Evolutionary conservation across 2,329 filamentous ascomycete species (phyloP).

Genomic region (Coniochaeta hoffmannii): DNA sequence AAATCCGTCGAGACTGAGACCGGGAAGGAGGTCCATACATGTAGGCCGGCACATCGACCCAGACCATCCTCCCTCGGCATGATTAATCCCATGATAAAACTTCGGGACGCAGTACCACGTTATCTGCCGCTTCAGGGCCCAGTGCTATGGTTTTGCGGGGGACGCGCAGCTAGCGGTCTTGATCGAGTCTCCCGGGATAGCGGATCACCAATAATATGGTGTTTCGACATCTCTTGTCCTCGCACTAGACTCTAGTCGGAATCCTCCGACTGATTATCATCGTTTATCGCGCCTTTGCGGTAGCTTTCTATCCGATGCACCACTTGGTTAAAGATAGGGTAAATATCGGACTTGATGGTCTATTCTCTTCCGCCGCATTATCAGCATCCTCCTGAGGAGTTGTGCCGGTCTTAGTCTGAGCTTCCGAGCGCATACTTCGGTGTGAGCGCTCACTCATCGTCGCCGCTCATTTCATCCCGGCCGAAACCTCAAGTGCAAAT

Average conservation of each 20-base stretch:
- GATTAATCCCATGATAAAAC: background rate
- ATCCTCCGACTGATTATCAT: background rate
- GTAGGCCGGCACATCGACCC: background rate
- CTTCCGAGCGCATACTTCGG: background rate
- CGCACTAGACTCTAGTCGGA: background rate
- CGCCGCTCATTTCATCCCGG: background rate
- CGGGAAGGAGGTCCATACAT: background rate
- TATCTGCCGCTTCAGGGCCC: background rate
- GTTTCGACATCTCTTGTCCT: background rate
- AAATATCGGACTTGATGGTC: background rate
- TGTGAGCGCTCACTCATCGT: background rate
- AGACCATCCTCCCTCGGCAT: background rate
- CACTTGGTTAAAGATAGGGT: background rate
- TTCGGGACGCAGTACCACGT: background rate
- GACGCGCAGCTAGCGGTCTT: background rate
- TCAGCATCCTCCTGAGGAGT: background rate
- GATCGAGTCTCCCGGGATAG: background rate
- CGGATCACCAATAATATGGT: background rate
- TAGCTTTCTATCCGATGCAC: background rate
- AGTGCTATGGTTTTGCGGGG: background rate
- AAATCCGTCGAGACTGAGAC: background rate
- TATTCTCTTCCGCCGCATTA: background rate
- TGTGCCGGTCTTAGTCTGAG: background rate
- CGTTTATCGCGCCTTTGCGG: background rate
- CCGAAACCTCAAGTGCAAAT: background rate